Evolutionary conservation across 176 grass and related monocot species (phyloP), one percentile per base, ranked within the genome.

Genomic region (Oryza glumipatula): DNA sequence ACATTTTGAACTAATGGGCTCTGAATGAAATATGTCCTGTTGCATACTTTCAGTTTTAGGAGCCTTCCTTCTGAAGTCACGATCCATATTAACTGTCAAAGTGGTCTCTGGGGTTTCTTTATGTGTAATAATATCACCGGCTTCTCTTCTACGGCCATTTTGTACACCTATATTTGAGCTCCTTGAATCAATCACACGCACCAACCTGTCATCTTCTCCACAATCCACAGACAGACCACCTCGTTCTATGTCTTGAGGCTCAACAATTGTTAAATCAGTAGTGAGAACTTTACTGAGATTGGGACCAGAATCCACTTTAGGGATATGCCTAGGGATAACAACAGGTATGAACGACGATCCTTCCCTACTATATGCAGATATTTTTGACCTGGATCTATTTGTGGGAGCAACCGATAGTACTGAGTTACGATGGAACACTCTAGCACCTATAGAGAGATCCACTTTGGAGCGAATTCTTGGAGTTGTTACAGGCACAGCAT

Each of bases 291-390:
- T 70, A 65, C n/a, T 78, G 68, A 67, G 24, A 86, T 48, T 73
- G 43, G 76, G 39, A 80, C 56, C 23, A 81, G 39, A 48, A 70
- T 83, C 80, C 67, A 74, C 65, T 84, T 80, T 87, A 65, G 76
- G 56, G 45, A 73, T 83, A 95, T 63, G 86, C 24, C 70, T 83
- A 5, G 58, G 70, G 77, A 79, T 58, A 86, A 72, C 43, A 84
- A 85, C 68, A 82, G 80, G 88, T 63, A 75, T 0, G 13, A 66
- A 86, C 52, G 67, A 74, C 51, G 84, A 85, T 76, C 77, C 72
- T 82, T 82, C 78, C 68, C 47, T 72, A 73, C 46, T 66, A 78
- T 36, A 36, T 11, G 47, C 47, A 83, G 33, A 74, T 45, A 82
- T 35, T 79, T 49, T 47, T n/a, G 80, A 60, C 26, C 68, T 79